These are phyloP conservation scores for Cyberlindnera mississippiensis DNA, from an alignment of 805 yeast species.

Conservation along the genomic window DNA sequence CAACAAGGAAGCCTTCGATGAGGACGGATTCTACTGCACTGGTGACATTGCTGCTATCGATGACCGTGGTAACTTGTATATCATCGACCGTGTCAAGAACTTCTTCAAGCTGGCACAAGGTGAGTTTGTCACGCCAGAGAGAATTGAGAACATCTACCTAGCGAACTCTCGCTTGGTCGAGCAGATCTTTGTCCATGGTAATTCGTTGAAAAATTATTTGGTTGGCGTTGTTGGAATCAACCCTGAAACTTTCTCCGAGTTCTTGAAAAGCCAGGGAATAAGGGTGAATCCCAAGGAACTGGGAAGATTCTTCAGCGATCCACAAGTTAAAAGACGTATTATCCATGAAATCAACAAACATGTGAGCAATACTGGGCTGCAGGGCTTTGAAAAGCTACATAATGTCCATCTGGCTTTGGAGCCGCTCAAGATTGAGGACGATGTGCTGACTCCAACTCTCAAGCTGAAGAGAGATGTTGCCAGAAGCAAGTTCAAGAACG, in stretches of 20 bases:
- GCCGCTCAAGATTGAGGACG: constrained; percentile 56
- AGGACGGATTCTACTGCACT: constrained; percentile 52
- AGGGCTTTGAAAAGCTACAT: constrained; percentile 51
- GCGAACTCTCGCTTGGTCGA: constrained; percentile 36
- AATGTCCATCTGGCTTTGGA: constrained; percentile 51
- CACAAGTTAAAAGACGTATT: constrained; percentile 3
- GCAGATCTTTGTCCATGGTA: constrained; percentile 55
- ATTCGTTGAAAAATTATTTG: constrained; percentile 44
- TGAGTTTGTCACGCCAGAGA: constrained; percentile 64
- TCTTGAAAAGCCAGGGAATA: constrained; percentile 10
- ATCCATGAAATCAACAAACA: constrained; percentile 9
- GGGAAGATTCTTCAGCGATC: constrained; percentile 3
- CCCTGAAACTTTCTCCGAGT: constrained; percentile 26
- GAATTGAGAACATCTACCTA: constrained; percentile 53
- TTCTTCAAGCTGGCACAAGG: constrained; percentile 53
- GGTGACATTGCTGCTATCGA: constrained; percentile 54
- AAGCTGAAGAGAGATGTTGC: constrained; percentile 51
- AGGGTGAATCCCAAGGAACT: constrained; percentile 3
- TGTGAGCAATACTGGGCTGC: constrained; percentile 7
- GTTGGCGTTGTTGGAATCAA: constrained; percentile 57
- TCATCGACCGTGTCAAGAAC: constrained; percentile 54
- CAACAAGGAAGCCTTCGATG: constrained; percentile 40
- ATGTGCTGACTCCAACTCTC: constrained; percentile 63
- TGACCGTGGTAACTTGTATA: constrained; percentile 41
- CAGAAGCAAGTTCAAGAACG: constrained; percentile 37